Conservation (phyloP, 2,329 filamentous ascomycete species). For the Xylaria sp. region DNA sequence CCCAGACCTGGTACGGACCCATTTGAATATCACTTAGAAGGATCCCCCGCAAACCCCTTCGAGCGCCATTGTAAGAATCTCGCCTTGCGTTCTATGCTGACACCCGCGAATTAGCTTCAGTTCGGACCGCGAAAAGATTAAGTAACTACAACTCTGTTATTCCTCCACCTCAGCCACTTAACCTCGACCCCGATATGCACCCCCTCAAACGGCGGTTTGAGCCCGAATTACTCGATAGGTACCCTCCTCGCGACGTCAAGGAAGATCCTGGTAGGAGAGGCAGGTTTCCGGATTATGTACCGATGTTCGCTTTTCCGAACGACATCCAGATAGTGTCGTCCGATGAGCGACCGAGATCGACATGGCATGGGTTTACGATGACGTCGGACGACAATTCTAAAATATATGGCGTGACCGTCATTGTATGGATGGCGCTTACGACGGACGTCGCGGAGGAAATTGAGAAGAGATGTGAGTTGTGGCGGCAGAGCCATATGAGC, state of each 20-base stretch:
- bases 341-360: constrained; percentile 91
- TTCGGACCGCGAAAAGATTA: constrained; percentile 82
- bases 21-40: constrained; percentile 33
- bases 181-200: constrained; percentile 91
- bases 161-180: constrained; percentile 87
- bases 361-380: constrained; percentile 99
- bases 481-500: constrained; percentile 86
- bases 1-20: constrained; percentile 72
- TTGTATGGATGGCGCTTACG: constrained; percentile 89
- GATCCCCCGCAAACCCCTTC: constrained; percentile 31
- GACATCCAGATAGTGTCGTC: constrained; percentile 97
- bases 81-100: constrained; percentile 39
- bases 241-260: constrained; percentile 80
- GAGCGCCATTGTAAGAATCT: constrained; percentile 34
- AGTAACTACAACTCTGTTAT: constrained; percentile 99
- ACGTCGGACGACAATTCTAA: constrained; percentile 91
- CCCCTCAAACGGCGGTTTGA: constrained; percentile 93
- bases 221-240: constrained; percentile 92
- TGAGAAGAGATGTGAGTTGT: constrained; percentile 81
- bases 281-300: constrained; percentile 93
- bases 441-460: constrained; percentile 81
- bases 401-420: constrained; percentile 88
- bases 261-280: constrained; percentile 83
- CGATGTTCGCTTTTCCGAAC: constrained; percentile 99
- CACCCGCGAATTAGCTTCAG: constrained; percentile 53